phyloP scores from a whole-genome alignment of 768 basidiomycete species.

The Phylloporus rhodoxanthus region DNA sequence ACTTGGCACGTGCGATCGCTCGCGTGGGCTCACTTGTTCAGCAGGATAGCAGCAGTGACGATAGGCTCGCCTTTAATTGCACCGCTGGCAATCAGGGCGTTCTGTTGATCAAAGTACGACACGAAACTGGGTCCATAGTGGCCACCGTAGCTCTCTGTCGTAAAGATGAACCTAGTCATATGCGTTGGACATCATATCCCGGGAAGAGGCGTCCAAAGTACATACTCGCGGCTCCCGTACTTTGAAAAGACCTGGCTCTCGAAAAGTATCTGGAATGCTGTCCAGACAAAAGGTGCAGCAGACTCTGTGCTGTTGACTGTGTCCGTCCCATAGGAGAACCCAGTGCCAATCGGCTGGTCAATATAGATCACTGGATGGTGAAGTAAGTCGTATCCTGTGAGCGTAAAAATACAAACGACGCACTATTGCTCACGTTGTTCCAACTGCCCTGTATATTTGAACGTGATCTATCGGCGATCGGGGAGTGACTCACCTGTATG shows the following conservation, averaged over 20 bases:
- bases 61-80: slow-evolving; percentile 45
- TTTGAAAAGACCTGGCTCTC: slow-evolving; percentile 48
- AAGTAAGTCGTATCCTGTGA: background rate
- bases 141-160: slow-evolving; percentile 64
- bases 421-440: slow-evolving; percentile 65
- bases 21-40: slow-evolving; percentile 46
- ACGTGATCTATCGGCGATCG: background rate
- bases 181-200: background rate
- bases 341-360: slow-evolving; percentile 62
- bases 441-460: slow-evolving; percentile 37
- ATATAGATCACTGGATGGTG: slow-evolving; percentile 55
- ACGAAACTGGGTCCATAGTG: slow-evolving; percentile 64
- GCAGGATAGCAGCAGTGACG: slow-evolving; percentile 55
- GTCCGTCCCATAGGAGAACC: slow-evolving; percentile 55
- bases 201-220: background rate
- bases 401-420: slow-evolving; percentile 11
- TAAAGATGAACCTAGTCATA: slow-evolving; percentile 47
- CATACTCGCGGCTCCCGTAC: slow-evolving; percentile 50
- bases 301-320: slow-evolving; percentile 46
- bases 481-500: slow-evolving; percentile 43
- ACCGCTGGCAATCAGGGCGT: slow-evolving; percentile 42
- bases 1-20: background rate
- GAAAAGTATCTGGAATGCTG: slow-evolving; percentile 57
- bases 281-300: slow-evolving; percentile 57
- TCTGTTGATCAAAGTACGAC: slow-evolving; percentile 60